Percentiles rank a stretch among this genome's conserved stretches.
phyloP scores from a whole-genome alignment of 2,329 filamentous ascomycete species.

The Nothomitra cinnamomea region DNA sequence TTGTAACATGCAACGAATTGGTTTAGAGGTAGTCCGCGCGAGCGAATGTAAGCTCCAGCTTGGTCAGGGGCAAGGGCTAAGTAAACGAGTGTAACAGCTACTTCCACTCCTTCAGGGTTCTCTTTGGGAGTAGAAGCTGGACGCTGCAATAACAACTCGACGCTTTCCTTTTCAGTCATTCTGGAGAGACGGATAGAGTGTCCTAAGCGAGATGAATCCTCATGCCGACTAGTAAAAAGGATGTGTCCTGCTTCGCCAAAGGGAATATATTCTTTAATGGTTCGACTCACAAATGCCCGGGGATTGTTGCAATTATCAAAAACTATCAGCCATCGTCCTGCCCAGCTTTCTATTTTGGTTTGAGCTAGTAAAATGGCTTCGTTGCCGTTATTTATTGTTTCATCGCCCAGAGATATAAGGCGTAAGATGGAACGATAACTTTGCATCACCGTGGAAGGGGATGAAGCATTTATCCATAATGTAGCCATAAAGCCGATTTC shows the following conservation, averaged over 20 bases:
- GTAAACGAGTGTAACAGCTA: constrained; percentile 4
- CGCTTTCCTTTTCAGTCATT: background rate
- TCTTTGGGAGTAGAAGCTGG: background rate
- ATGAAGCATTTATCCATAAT: background rate
- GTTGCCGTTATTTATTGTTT: background rate
- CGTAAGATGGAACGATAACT: background rate
- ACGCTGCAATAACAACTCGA: background rate
- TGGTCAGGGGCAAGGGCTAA: constrained; percentile 8
- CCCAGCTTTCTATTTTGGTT: background rate
- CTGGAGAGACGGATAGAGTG: constrained; percentile 1
- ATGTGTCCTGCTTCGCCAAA: constrained; percentile 1
- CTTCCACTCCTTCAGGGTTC: constrained; percentile 4
- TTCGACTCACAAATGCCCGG: constrained; percentile 2
- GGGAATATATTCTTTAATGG: constrained; percentile 6
- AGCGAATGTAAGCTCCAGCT: constrained; percentile 7
- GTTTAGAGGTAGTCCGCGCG: constrained; percentile 4
- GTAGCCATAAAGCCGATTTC: background rate
- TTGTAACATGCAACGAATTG: constrained; percentile 5
- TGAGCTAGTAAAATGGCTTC: background rate
- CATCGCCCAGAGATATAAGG: too few relatives aligned
- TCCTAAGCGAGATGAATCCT: constrained; percentile 3
- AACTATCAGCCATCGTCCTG: constrained; percentile 7
- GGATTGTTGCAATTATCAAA: constrained; percentile 7
- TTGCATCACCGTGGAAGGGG: background rate
- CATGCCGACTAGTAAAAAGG: constrained; percentile 6